Conservation (phyloP, 345 rosid species). For the Noccaea bulbosa region DNA sequence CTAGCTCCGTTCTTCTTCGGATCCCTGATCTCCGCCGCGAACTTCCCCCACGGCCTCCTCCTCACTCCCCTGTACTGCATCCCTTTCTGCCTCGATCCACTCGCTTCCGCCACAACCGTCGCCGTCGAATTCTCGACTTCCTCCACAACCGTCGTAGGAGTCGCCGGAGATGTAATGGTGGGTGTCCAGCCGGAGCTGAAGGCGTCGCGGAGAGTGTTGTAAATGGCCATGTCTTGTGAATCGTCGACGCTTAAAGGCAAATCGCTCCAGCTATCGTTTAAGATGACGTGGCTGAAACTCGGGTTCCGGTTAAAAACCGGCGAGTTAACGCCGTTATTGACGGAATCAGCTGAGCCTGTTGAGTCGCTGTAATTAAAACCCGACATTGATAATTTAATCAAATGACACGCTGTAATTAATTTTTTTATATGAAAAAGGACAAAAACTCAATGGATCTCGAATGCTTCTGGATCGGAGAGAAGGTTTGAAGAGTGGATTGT, state of each 20-base stretch:
- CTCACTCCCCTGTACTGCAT: conserved; percentile 53
- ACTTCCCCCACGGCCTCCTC: conserved; percentile 75
- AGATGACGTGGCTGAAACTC: conserved; percentile 44
- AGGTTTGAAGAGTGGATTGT: not conserved
- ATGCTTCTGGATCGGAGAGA: conserved; percentile 26
- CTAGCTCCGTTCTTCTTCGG: conserved; percentile 69
- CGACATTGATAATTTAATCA: conserved; percentile 21
- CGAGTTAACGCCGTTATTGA: conserved; percentile 26
- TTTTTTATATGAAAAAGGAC: not conserved
- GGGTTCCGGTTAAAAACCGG: conserved; percentile 35
- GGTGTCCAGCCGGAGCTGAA: conserved; percentile 60
- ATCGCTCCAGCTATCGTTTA: conserved; percentile 53
- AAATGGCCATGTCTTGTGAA: conserved; percentile 62
- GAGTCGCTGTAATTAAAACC: conserved; percentile 35
- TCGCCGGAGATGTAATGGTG: conserved; percentile 8
- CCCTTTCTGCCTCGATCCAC: conserved; percentile 37
- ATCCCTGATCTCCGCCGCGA: conserved; percentile 71
- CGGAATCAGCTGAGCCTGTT: conserved; percentile 20
- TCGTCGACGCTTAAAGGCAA: conserved; percentile 60
- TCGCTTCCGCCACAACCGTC: conserved; percentile 10
- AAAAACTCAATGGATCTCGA: not conserved
- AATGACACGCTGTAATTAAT: not conserved
- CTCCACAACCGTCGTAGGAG: not conserved
- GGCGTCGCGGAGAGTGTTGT: conserved; percentile 59
- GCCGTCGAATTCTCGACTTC: not conserved